Evolutionary conservation across 441 rosid genomes (phyloP), one percentile per base, ranked within the genome.

Genomic region (Euphorbia neoarborescens): DNA sequence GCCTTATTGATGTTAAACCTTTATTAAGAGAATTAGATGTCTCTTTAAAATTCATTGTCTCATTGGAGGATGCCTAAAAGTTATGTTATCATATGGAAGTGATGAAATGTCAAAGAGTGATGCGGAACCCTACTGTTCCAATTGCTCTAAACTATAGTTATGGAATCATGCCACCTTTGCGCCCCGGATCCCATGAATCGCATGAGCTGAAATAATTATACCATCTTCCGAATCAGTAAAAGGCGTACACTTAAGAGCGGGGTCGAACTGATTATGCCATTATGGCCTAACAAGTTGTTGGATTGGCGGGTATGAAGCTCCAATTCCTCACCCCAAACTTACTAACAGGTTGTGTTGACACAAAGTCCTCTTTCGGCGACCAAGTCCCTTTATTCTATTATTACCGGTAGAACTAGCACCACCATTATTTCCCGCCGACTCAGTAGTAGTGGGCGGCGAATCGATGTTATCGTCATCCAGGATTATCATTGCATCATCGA

Each of bases 241-340:
- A 68, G 96, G 96, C 79, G 89, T 93, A 46, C 90, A 87, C 81
- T 87, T 89, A 65, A 93, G 89, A 72, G 84, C 80, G 78, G 96
- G 98, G 68, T 93, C 94, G 65, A 93, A 97, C 84, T 93, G 97
- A 79, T 93, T 90, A 74, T 96, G 89, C 98, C 98, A 91, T 22
- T 94, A 79, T 62, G 89, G 91, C 48, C 98, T 88, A n/a, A 67
- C 96, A 93, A 3, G 98, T 91, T 84, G 91, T 93, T 60, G n/a
- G n/a, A n/a, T n/a, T n/a, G n/a, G n/a, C n/a, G n/a, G n/a, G n/a
- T n/a, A 93, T 93, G 92, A 88, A 71, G 73, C 94, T 87, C 98
- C 98, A 93, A 77, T 91, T 91, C 83, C 94, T 86, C 3, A 96
- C 87, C 8, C 97, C 97, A 62, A 89, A 83, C 86, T 85, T 87